A percentile compares a stretch with the other conserved stretches of the same genome.
Evolutionary conservation across 208 protist species (phyloP).

Genomic region (Crithidia brevicula): DNA sequence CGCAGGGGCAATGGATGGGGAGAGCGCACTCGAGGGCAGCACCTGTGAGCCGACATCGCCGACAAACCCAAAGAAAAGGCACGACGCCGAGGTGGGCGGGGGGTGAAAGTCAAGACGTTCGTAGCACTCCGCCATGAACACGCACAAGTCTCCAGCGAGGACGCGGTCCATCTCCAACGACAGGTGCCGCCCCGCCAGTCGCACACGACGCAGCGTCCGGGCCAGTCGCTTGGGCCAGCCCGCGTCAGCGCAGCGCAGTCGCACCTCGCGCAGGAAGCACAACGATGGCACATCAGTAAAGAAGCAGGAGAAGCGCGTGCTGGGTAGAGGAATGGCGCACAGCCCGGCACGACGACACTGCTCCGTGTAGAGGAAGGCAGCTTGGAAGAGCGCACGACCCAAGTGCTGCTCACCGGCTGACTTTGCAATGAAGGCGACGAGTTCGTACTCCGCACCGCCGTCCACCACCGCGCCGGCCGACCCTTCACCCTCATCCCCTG

Average conservation of each 20-base stretch:
- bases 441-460: constrained; percentile 17
- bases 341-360: constrained; percentile 34
- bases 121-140: constrained; percentile 17
- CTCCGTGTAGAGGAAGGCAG: constrained; percentile 39
- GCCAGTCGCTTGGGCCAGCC: constrained; percentile 1
- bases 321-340: constrained; percentile 25
- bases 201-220: constrained; percentile 5
- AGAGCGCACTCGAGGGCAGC: background rate
- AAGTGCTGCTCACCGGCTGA: constrained; percentile 53
- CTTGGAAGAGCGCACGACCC: constrained; percentile 42
- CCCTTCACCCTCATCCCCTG: background rate
- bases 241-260: constrained; percentile 27
- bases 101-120: constrained; percentile 10
- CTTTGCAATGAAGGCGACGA: constrained; percentile 51
- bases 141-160: constrained; percentile 1
- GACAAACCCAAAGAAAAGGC: constrained; percentile 25
- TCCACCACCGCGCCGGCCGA: background rate
- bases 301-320: constrained; percentile 45
- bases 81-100: background rate
- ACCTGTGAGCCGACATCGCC: constrained; percentile 1
- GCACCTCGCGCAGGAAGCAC: constrained; percentile 54
- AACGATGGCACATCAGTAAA: constrained; percentile 48
- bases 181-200: background rate
- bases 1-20: background rate
- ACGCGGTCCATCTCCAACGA: background rate